Evolutionary conservation across 2,329 filamentous ascomycete species (phyloP).

Genomic region (Claviceps citrina): DNA sequence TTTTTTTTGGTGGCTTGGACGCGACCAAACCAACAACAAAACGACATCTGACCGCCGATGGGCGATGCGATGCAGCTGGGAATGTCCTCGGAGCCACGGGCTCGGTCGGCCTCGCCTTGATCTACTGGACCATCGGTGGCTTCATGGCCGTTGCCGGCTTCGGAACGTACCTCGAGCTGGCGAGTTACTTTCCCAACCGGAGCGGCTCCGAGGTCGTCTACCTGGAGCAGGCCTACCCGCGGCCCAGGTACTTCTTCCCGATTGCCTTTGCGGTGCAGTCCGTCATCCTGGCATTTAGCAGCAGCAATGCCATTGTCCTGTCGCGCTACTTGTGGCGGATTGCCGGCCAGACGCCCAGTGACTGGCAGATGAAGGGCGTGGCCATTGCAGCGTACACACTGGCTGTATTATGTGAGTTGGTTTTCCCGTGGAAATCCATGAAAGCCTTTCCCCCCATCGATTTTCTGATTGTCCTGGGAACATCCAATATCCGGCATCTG

Average conservation of each 20-base stretch:
- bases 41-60: too few relatives aligned
- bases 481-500: too few relatives aligned
- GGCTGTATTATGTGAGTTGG: conserved; percentile 34
- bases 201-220: conserved; percentile 53
- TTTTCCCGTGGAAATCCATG: too few relatives aligned
- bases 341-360: conserved; percentile 30
- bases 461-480: too few relatives aligned
- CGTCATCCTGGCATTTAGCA: conserved; percentile 49
- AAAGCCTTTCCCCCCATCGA: too few relatives aligned
- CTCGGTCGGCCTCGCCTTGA: conserved; percentile 44
- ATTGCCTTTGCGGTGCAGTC: conserved; percentile 48
- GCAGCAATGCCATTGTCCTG: conserved; percentile 49
- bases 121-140: conserved; percentile 51
- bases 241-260: conserved; percentile 48
- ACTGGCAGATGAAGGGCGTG: conserved; percentile 53
- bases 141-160: conserved; percentile 40
- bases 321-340: conserved; percentile 48
- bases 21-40: neutral
- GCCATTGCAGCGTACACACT: conserved; percentile 48
- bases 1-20: too few relatives aligned
- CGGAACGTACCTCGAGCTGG: conserved; percentile 46
- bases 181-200: conserved; percentile 50
- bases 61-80: too few relatives aligned
- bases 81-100: conserved; percentile 42
- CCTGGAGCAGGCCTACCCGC: conserved; percentile 50